Percentiles rank a stretch among this genome's conserved stretches.
Evolutionary conservation across 1,284 basidiomycete genomes (phyloP).

Genomic region (Ganoderma lingzhi): DNA sequence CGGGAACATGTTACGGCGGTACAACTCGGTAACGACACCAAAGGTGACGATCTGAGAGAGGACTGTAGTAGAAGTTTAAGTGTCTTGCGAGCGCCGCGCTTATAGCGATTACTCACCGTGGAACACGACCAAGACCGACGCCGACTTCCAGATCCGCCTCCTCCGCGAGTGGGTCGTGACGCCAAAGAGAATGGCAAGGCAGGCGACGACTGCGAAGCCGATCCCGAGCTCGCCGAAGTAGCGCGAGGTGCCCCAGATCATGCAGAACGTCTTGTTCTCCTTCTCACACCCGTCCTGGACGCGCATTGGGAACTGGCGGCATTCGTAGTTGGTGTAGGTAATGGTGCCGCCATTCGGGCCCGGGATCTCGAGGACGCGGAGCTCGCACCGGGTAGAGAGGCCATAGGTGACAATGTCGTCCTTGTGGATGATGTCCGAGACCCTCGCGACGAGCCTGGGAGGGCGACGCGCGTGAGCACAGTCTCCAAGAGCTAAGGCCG

Average conservation of each 20-base stretch:
- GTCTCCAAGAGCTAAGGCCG: slow-evolving; percentile 2
- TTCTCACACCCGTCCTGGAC: slow-evolving; percentile 68
- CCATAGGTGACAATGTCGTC: slow-evolving; percentile 65
- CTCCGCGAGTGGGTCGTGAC: slow-evolving; percentile 76
- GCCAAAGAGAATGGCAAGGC: slow-evolving; percentile 68
- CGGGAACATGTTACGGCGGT: slow-evolving; percentile 53
- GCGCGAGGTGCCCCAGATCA: slow-evolving; percentile 73
- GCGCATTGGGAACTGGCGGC: slow-evolving; percentile 70
- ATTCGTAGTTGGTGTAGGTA: slow-evolving; percentile 64
- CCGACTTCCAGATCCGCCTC: slow-evolving; percentile 76
- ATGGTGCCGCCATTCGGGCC: slow-evolving; percentile 52
- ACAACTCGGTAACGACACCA: slow-evolving; percentile 69
- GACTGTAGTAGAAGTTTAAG: slow-evolving; percentile 46
- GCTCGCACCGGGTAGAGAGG: slow-evolving; percentile 64
- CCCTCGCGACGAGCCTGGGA: slow-evolving; percentile 66
- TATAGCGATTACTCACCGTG: slow-evolving; percentile 54
- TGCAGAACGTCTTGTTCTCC: slow-evolving; percentile 67
- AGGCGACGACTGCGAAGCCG: slow-evolving; percentile 66
- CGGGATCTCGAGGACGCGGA: slow-evolving; percentile 57
- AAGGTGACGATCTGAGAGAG: slow-evolving; percentile 70
- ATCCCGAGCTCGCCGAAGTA: slow-evolving; percentile 69
- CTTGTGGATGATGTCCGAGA: slow-evolving; percentile 55
- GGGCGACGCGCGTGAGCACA: slow-evolving; percentile 25
- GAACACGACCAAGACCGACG: slow-evolving; percentile 66
- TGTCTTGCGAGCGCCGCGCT: slow-evolving; percentile 1